Conservation (phyloP, 805 yeast genomes). For the Ogataea glucozyma region DNA sequence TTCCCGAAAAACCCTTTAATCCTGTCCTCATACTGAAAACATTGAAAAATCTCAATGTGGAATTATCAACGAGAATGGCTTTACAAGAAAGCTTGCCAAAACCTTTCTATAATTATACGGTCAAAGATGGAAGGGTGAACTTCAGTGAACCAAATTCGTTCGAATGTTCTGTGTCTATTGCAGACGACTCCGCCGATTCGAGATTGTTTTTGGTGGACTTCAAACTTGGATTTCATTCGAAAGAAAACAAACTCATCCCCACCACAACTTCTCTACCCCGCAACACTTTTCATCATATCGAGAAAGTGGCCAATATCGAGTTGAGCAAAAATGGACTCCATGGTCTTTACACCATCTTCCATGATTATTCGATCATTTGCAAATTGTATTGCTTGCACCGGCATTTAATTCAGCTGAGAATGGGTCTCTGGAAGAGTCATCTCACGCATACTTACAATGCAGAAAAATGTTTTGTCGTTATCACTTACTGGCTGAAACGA, state of each 20-base stretch:
- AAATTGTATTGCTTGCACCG: constrained; percentile 61
- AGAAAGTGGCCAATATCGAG: constrained; percentile 54
- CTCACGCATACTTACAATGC: constrained; percentile 59
- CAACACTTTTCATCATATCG: constrained; percentile 45
- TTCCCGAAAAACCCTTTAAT: constrained; percentile 50
- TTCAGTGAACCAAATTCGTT: constrained; percentile 65
- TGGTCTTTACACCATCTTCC: constrained; percentile 57
- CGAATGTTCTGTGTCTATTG: constrained; percentile 76
- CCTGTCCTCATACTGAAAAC: constrained; percentile 59
- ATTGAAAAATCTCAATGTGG: constrained; percentile 67
- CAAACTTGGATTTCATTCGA: constrained; percentile 56
- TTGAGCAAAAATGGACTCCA: constrained; percentile 47
- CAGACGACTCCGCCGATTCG: constrained; percentile 53
- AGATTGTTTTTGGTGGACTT: constrained; percentile 82
- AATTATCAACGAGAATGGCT: constrained; percentile 74
- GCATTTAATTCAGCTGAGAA: constrained; percentile 53
- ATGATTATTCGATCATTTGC: constrained; percentile 61
- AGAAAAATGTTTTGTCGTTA: constrained; percentile 51
- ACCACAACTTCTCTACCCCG: constrained; percentile 33
- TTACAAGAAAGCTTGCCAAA: constrained; percentile 62
- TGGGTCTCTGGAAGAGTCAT: constrained; percentile 58
- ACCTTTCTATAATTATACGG: constrained; percentile 60
- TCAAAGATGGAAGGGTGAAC: constrained; percentile 75
- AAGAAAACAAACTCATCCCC: constrained; percentile 33
- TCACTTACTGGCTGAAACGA: constrained; percentile 66